Percentiles rank a stretch among this genome's conserved stretches.
phyloP scores from a whole-genome alignment of 2,329 filamentous ascomycete species.

The Sporothrix pseudoabietina region DNA sequence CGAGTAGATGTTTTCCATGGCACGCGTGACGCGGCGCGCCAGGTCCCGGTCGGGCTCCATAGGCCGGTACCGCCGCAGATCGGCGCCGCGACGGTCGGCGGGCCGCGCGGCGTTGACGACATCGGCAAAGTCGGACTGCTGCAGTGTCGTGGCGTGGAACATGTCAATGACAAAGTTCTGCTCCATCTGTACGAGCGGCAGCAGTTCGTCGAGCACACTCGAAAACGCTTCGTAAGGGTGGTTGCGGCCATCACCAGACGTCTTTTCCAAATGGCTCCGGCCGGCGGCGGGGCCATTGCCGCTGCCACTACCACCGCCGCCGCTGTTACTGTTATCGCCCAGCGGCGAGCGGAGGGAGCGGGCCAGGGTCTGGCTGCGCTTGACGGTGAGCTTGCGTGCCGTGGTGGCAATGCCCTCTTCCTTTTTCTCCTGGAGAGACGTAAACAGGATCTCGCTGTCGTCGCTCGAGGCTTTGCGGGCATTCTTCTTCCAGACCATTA shows the following conservation, averaged over 20 bases:
- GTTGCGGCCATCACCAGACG: conserved; percentile 60
- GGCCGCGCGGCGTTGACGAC: conserved; percentile 68
- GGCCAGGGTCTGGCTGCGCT: conserved; percentile 85
- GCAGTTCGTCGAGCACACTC: conserved; percentile 76
- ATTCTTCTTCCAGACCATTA: conserved; percentile 76
- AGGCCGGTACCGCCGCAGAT: conserved; percentile 71
- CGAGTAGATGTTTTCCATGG: conserved; percentile 85
- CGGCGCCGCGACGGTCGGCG: conserved; percentile 68
- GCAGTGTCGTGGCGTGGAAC: conserved; percentile 88
- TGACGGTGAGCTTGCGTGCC: conserved; percentile 88
- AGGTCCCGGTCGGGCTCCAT: conserved; percentile 88
- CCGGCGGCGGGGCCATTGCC: not conserved
- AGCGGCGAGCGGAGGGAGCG: conserved; percentile 70
- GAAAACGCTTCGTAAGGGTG: conserved; percentile 81
- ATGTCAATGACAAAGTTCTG: conserved; percentile 98
- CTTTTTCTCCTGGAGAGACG: conserved; percentile 79
- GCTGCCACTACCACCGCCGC: not conserved
- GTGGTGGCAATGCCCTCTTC: conserved; percentile 71
- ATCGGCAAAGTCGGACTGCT: conserved; percentile 81
- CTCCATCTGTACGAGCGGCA: conserved; percentile 84
- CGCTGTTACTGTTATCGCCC: conserved; percentile 50
- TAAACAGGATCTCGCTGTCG: conserved; percentile 85
- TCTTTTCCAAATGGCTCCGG: not conserved
- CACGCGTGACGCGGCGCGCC: conserved; percentile 78
- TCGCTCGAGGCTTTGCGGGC: conserved; percentile 74